These are phyloP conservation scores for Phlebiopsis flavidoalba DNA, from an alignment of 768 basidiomycete genomes.

Conservation along the genomic window DNA sequence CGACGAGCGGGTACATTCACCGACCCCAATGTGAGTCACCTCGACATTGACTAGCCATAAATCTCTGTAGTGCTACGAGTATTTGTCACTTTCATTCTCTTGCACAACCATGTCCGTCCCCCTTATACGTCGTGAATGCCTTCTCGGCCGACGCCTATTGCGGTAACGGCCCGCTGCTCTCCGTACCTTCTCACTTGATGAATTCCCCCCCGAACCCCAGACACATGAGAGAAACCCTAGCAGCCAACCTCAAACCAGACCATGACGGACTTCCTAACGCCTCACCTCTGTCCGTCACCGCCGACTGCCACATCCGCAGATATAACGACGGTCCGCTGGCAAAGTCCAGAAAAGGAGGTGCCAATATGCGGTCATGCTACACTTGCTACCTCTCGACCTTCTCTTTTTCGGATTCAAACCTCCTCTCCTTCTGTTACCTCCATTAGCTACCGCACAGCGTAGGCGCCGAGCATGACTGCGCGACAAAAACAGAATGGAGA, in stretches of 20 bases:
- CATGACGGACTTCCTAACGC: slow-evolving; percentile 32
- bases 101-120: slow-evolving; percentile 3
- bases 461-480: slow-evolving; percentile 22
- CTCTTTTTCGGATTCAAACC: slow-evolving; percentile 21
- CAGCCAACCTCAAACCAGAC: slow-evolving; percentile 44
- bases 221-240: slow-evolving; percentile 30
- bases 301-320: slow-evolving; percentile 13
- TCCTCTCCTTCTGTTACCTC: not conserved
- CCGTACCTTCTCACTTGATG: slow-evolving; percentile 33
- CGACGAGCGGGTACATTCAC: not conserved
- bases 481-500: slow-evolving; percentile 11
- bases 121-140: slow-evolving; percentile 38
- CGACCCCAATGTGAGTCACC: not conserved
- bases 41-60: not conserved
- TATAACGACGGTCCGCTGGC: slow-evolving; percentile 29
- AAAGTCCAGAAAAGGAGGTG: slow-evolving; percentile 4
- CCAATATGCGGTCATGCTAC: slow-evolving; percentile 16
- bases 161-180: slow-evolving; percentile 44
- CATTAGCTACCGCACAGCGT: slow-evolving; percentile 17
- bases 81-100: not conserved
- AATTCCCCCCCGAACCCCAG: slow-evolving; percentile 21
- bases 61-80: not conserved
- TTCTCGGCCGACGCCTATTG: slow-evolving; percentile 35
- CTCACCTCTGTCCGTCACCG: slow-evolving; percentile 15
- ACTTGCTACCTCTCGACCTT: slow-evolving; percentile 34